These are phyloP conservation scores for Suhomyces sp. DNA, from an alignment of 805 yeast species.

Conservation along the genomic window DNA sequence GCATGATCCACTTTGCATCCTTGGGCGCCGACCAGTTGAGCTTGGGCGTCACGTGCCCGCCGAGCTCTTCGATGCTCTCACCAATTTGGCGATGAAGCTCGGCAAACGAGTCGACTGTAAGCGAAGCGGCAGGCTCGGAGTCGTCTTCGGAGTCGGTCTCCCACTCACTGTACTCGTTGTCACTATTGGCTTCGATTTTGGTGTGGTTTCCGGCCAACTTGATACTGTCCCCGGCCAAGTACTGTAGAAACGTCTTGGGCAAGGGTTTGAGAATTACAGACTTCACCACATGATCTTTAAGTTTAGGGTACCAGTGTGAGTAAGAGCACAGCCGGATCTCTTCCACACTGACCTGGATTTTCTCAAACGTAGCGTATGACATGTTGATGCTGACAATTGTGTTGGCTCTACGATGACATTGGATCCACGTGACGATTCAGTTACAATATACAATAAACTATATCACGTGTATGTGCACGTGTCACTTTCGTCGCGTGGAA, in stretches of 20 bases:
- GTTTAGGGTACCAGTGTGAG: constrained; percentile 32
- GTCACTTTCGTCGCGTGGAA: background rate
- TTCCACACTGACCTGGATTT: constrained; percentile 19
- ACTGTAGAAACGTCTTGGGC: constrained; percentile 33
- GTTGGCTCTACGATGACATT: background rate
- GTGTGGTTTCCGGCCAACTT: constrained; percentile 51
- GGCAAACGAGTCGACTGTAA: constrained; percentile 46
- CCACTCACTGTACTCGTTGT: constrained; percentile 76
- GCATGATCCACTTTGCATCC: constrained; percentile 89
- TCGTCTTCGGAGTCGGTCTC: constrained; percentile 41
- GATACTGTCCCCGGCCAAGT: constrained; percentile 61
- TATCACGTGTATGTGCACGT: too few species aligned
- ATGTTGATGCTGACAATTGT: background rate
- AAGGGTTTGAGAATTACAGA: constrained; percentile 29
- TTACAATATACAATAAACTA: too few species aligned
- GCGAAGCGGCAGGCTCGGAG: constrained; percentile 13
- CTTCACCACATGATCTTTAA: constrained; percentile 18
- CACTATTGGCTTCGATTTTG: constrained; percentile 38
- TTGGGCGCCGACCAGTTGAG: constrained; percentile 97
- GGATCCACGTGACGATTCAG: too few species aligned
- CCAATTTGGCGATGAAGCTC: constrained; percentile 58
- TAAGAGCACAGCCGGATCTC: constrained; percentile 34
- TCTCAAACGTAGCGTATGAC: constrained; percentile 27
- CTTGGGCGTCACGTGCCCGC: constrained; percentile 75
- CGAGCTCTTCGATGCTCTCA: constrained; percentile 41